Evolutionary conservation across 1,284 basidiomycete species (phyloP), one percentile per base, ranked within the genome.

Genomic region (Cerrena zonata): DNA sequence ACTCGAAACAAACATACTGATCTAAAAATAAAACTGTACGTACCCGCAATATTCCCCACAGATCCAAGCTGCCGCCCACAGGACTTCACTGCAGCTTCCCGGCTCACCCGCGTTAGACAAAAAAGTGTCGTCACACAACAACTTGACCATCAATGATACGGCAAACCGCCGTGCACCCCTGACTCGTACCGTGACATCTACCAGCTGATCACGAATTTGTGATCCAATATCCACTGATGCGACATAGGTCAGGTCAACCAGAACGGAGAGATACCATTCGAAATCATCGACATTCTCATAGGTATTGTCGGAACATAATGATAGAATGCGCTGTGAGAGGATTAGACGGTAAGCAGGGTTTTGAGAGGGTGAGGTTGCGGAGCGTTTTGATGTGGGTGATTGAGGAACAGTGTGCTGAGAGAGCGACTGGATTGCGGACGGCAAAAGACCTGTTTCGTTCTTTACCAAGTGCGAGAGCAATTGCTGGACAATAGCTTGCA

Each of bases 191-290:
- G 86, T 82, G 19, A 99, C 79, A 61, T 98, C 95, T 19, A 95
- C 82, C 2, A 99, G 72, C 60, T 93, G 88, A 56, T 89, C 83
- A 4, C 85, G 78, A 53, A 96, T 85, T 58, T 84, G 78, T 0
- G 69, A 58, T 0, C 91, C 92, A 27, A 95, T 75, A 60, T 87
- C 73, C 42, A 85, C 90, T 39, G 82, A 81, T 41, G 88, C 87
- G 41, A 97, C 78, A 63, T 93, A 91, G 0, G 90, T 83, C 2
- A 99, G 77, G 59, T 96, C 91, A 42, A 96, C 79, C 22, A 97
- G 81, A 2, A 94, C 91, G 5, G 94, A 95, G 23, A 98, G 75
- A 64, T 93, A 96, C 96, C 96, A 99, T 61, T 94, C 88, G 63
- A 98, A 97, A 69, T 98, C 93, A 36, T 78, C 77, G 34, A 99